A percentile compares a stretch with the other conserved stretches of the same genome.
Conservation (phyloP, 1,139 yeast species). For the Taphrina populina region DNA sequence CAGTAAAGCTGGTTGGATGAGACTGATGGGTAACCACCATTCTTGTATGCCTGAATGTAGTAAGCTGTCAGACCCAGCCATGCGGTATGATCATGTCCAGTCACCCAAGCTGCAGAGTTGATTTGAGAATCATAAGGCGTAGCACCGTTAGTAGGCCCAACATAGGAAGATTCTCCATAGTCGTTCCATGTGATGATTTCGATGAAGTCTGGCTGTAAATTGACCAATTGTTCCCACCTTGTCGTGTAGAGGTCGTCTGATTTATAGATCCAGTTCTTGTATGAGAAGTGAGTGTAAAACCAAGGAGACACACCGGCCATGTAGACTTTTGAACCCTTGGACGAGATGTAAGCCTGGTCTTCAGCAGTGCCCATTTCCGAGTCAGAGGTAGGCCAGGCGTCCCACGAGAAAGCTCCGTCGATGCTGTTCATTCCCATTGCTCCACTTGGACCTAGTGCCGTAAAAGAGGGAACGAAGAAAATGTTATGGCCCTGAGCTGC, state of each 20-base stretch:
- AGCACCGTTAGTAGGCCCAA: conserved; percentile 34
- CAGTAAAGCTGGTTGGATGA: conserved; percentile 33
- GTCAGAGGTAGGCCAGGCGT: conserved; percentile 37
- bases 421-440: conserved; percentile 32
- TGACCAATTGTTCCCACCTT: conserved; percentile 36
- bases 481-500: conserved; percentile 25
- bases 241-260: conserved; percentile 36
- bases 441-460: conserved; percentile 34
- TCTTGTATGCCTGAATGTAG: conserved; percentile 35
- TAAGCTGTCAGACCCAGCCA: conserved; percentile 25
- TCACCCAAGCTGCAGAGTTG: conserved; percentile 30
- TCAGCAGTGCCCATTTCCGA: conserved; percentile 31
- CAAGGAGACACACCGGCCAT: conserved; percentile 37
- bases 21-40: conserved; percentile 30
- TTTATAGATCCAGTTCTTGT: conserved; percentile 37
- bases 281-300: conserved; percentile 37
- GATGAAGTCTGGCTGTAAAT: conserved; percentile 35
- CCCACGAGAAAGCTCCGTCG: conserved; percentile 38
- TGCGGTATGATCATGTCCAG: conserved; percentile 31
- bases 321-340: conserved; percentile 32
- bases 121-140: conserved; percentile 25
- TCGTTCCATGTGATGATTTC: conserved; percentile 38
- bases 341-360: conserved; percentile 33
- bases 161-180: conserved; percentile 37
- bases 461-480: conserved; percentile 36